phyloP scores from a whole-genome alignment of 495 filamentous ascomycete species.

The Acidomyces sp. region DNA sequence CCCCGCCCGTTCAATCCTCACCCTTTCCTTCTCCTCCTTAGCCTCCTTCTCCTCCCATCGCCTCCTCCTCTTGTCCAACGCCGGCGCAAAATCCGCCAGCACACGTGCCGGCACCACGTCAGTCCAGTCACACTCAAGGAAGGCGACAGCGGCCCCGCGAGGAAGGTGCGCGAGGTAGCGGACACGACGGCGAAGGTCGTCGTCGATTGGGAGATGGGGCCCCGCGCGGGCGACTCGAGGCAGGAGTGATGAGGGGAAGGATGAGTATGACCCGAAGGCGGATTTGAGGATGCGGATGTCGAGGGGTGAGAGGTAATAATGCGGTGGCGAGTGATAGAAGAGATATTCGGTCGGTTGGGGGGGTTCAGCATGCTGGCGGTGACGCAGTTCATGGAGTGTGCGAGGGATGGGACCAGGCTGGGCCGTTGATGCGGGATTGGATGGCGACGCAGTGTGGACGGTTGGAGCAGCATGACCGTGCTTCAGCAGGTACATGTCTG shows the following conservation, averaged over 20 bases:
- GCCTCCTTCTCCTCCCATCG: conserved; percentile 74
- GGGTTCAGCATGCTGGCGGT: conserved; percentile 23
- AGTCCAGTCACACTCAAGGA: conserved; percentile 95
- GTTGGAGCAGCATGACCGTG: background rate
- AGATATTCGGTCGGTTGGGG: conserved; percentile 45
- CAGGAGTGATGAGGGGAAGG: conserved; percentile 79
- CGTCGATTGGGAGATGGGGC: conserved; percentile 80
- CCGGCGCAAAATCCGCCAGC: conserved; percentile 55
- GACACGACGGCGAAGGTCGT: conserved; percentile 69
- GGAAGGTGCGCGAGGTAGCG: conserved; percentile 90
- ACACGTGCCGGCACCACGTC: conserved; percentile 70
- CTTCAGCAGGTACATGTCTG: conserved; percentile 38
- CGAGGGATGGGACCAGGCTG: conserved; percentile 21
- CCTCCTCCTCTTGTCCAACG: conserved; percentile 68
- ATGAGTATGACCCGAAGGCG: conserved; percentile 69
- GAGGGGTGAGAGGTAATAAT: conserved; percentile 85
- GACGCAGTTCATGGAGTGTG: conserved; percentile 30
- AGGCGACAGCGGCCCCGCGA: conserved; percentile 82
- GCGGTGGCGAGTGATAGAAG: conserved; percentile 82
- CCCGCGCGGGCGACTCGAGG: conserved; percentile 87
- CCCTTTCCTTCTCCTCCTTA: conserved; percentile 78
- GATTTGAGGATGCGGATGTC: conserved; percentile 92
- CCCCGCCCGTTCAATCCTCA: conserved; percentile 75
- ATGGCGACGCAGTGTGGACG: background rate
- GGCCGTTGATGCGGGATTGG: background rate